Evolutionary conservation across 2,329 filamentous ascomycete genomes (phyloP).

Genomic region (Thermomyces lanuginosus): DNA sequence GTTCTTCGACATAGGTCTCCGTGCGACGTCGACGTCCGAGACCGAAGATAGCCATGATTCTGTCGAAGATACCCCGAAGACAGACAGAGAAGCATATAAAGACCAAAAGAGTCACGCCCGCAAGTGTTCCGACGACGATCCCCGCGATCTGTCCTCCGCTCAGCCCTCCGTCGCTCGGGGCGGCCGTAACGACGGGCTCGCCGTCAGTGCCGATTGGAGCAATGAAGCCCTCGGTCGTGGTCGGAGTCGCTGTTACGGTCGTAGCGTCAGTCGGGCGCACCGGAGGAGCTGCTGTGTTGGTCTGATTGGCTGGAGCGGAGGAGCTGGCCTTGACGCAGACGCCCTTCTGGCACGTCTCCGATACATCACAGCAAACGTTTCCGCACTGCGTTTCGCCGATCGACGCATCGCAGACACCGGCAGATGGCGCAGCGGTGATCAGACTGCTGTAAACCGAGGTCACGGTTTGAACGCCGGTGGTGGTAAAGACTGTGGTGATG

Average conservation of each 20-base stretch:
- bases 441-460: conserved; percentile 38
- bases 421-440: conserved; percentile 12
- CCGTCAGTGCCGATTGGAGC: conserved; percentile 30
- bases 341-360: conserved; percentile 27
- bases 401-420: conserved; percentile 31
- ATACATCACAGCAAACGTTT: conserved; percentile 28
- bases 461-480: conserved; percentile 37
- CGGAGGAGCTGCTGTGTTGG: conserved; percentile 20
- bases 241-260: conserved; percentile 29
- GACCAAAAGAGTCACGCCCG: conserved; percentile 29
- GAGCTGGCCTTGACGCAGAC: conserved; percentile 28
- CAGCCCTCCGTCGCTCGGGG: conserved; percentile 19
- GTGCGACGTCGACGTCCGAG: conserved; percentile 20
- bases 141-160: conserved; percentile 36
- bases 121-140: conserved; percentile 34
- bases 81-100: conserved; percentile 30
- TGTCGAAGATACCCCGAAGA: conserved; percentile 25
- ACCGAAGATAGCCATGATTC: conserved; percentile 28
- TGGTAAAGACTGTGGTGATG: conserved; percentile 41
- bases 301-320: conserved; percentile 21
- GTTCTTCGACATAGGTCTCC: conserved; percentile 26
- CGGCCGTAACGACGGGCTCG: conserved; percentile 17
- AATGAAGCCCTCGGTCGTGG: conserved; percentile 30
- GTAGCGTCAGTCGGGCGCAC: conserved; percentile 27
- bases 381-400: conserved; percentile 30